Base-by-base conservation (phyloP, 2,329 filamentous ascomycete genomes). In the Raffaelea deltoideospora region DNA sequence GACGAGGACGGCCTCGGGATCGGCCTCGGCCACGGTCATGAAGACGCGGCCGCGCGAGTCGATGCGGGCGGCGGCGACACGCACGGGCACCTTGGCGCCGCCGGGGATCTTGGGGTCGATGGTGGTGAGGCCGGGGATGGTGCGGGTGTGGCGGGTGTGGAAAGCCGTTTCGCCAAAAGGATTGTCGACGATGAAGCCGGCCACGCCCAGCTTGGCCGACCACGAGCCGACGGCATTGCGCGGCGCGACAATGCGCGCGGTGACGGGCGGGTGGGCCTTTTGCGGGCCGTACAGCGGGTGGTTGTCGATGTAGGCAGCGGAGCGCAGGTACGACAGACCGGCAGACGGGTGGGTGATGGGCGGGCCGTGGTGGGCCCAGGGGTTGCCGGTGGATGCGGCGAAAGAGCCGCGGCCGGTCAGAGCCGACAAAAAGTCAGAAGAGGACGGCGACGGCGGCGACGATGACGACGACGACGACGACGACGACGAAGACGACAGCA, bases 271-370 rank as follows among this genome's bases (percentile, higher is more conserved):
- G 42, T 64, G 64, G 20, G 59, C 44, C 37, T 51, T 57, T 49
- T 75, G 72, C 10, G 73, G 72, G 2, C 72, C 72, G 47, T 76
- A 75, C 18, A 73, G 46, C 2, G 72, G 66, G 50, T 77, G 71
- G 51, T 76, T 76, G 40, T 72, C 64, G 46, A 70, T 53, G 51
- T 60, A 70, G 28, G 64, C 59, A 27, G 53, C 54, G 1, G 70
- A 72, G 36, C 72, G 67, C 39, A 76, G 56, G 53, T 77, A 77
- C 37, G 71, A 73, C 36, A 77, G 58, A 40, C 72, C 72, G 23
- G 67, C 73, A 13, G 72, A 77, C 4, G 73, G 73, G 45, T 77
- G 72, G 17, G 67, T 72, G 8, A 61, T 57, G 1, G 72, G 73
- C n/a, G 72, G 72, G 2, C 72, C 72, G 13, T 57, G 51, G 33